Base-by-base conservation (phyloP, 306 rosid genomes). In the Lathyrus tuberosus region DNA sequence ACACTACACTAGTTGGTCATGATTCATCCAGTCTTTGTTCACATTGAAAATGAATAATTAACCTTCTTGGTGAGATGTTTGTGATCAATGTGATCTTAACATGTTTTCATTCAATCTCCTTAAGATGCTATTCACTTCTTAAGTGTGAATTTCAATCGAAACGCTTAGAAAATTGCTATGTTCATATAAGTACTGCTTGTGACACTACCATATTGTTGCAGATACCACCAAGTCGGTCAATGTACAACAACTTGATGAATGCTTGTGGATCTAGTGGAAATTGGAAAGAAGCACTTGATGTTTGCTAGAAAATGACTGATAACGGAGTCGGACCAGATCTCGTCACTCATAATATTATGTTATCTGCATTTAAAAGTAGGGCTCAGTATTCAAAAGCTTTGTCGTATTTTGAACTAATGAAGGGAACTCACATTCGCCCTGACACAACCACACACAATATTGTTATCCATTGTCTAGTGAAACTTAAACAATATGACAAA, bases 271-370 rank as follows among this genome's bases (percentile, higher is more conserved):
- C 97, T 68, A 78, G 88, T 84, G 98, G 97, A 71, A 90, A 93
- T 84, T 93, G 98, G 98, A 87, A 86, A 76, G 98, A 88, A 81
- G 98, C 98, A 48, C 87, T 93, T 62, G 82, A 80, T 31, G 66
- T 88, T 78, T 90, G 94, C 96, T 88, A 88, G 90, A 86, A n/a
- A 85, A 93, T 93, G 98, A 86, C 97, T 14, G 97, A 90, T 74
- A 90, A 90, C 71, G 98, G 98, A 77, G 86, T 93, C 74, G 98
- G 98, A 46, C 98, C 98, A 60, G 98, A 93, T 88, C 96, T 93
- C 72, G 94, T 93, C 71, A 93, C 98, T 70, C 98, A 93, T 85
- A 90, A 93, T 73, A 93, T 88, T 74, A 78, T 93, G 63, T 82
- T 93, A 38, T 88, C 98, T 61, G 93, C 97, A 57, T 90, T 84